Conservation (phyloP, 306 rosid genomes). For the Malus sieversii region DNA sequence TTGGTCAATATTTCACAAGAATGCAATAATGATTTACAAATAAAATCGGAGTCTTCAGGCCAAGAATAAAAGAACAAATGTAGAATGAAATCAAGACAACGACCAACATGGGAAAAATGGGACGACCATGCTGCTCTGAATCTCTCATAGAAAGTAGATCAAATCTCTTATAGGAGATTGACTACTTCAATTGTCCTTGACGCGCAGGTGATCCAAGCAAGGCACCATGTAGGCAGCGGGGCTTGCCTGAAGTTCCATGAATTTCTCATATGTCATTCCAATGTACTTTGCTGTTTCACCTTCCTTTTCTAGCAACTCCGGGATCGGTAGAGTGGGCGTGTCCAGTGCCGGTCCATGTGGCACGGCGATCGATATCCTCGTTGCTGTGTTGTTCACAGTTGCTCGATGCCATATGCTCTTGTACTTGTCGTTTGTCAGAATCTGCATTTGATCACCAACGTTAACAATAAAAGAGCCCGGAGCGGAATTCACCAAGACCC, state of each 20-base stretch:
- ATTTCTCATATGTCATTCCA: conserved; percentile 34
- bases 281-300: conserved; percentile 26
- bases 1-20: too few species aligned
- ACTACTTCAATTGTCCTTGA: neutral
- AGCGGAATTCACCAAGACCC: neutral
- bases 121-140: too few species aligned
- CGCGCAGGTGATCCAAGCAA: conserved; percentile 24
- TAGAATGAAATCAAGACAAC: too few species aligned
- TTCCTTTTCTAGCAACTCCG: conserved; percentile 26
- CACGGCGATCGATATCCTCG: conserved; percentile 41
- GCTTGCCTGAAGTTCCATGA: conserved; percentile 36
- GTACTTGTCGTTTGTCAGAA: conserved; percentile 49
- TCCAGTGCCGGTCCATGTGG: conserved; percentile 45
- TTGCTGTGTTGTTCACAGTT: conserved; percentile 31
- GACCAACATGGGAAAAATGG: too few species aligned
- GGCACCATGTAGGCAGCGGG: conserved; percentile 22
- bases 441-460: conserved; percentile 18
- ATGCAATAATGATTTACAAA: too few species aligned
- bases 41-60: too few species aligned
- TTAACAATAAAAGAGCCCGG: neutral
- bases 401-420: conserved; percentile 47
- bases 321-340: conserved; percentile 32
- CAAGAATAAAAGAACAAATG: too few species aligned
- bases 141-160: too few species aligned
- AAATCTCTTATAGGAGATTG: too few species aligned